These are phyloP conservation scores for Margaritispora aquatica DNA, from an alignment of 495 filamentous ascomycete species.

Conservation along the genomic window DNA sequence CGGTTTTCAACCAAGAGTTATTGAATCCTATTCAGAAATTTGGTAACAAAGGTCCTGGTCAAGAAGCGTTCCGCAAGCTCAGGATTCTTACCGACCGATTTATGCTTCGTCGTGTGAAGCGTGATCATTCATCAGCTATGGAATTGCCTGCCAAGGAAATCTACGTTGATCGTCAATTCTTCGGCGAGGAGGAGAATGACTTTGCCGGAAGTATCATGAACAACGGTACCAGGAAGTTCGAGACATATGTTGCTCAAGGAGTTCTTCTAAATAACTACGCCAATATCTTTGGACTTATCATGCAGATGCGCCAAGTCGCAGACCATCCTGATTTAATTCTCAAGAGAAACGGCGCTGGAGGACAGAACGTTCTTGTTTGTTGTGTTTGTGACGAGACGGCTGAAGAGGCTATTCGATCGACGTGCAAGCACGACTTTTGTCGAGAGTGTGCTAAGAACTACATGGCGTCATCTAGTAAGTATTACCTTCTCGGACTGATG, in stretches of 20 bases:
- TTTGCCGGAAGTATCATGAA: slow-evolving; percentile 95
- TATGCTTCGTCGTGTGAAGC: slow-evolving; percentile 91
- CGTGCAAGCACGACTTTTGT: slow-evolving; percentile 93
- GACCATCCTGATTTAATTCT: slow-evolving; percentile 93
- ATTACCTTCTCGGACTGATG: slow-evolving; percentile 2
- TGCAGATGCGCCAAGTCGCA: slow-evolving; percentile 95
- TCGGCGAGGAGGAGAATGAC: slow-evolving; percentile 90
- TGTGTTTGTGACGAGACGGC: slow-evolving; percentile 92
- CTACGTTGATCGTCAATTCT: slow-evolving; percentile 85
- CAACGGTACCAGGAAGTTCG: slow-evolving; percentile 77
- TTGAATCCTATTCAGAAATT: slow-evolving; percentile 69
- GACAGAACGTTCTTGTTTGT: slow-evolving; percentile 88
- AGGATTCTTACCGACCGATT: slow-evolving; percentile 81
- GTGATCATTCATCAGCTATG: slow-evolving; percentile 86
- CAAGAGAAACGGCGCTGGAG: slow-evolving; percentile 75
- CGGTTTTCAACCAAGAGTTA: slow-evolving; percentile 92
- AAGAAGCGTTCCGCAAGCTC: slow-evolving; percentile 69
- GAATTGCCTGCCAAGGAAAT: slow-evolving; percentile 94
- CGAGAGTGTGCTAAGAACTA: slow-evolving; percentile 83
- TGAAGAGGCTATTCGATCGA: slow-evolving; percentile 86
- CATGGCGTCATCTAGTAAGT: slow-evolving; percentile 59
- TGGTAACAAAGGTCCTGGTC: slow-evolving; percentile 46
- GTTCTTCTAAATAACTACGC: slow-evolving; percentile 97
- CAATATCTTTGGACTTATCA: slow-evolving; percentile 82
- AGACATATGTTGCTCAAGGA: slow-evolving; percentile 90